phyloP scores from a whole-genome alignment of 139 green algal species.

The Limnomonas spitsbergensis region DNA sequence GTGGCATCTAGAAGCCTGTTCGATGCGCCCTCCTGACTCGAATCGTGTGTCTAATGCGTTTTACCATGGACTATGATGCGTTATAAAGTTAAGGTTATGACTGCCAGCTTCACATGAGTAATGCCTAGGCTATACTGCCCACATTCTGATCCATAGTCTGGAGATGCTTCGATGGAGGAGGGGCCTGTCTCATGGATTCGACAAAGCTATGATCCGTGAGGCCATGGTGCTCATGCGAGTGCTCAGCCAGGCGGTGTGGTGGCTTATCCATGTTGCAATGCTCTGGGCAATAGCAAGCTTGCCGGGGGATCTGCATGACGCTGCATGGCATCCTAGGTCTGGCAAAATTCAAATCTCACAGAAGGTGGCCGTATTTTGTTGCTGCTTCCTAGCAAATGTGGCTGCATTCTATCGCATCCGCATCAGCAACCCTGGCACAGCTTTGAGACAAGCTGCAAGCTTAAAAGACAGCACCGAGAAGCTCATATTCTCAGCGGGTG shows the following conservation, averaged over 20 bases:
- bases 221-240: not conserved
- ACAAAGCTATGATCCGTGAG: not conserved
- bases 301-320: not conserved
- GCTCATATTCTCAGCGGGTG: not conserved
- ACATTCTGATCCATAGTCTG: too few species aligned
- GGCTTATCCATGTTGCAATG: not conserved
- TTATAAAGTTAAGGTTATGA: too few species aligned
- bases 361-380: not conserved
- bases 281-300: not conserved
- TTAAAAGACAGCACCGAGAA: not conserved
- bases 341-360: not conserved
- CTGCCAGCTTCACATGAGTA: too few species aligned
- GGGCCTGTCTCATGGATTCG: not conserved
- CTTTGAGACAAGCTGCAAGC: not conserved
- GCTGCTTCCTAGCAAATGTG: not conserved
- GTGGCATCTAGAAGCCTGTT: too few species aligned
- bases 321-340: not conserved
- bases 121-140: too few species aligned
- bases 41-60: too few species aligned
- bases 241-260: not conserved
- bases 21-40: too few species aligned
- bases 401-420: not conserved
- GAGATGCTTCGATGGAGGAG: not conserved
- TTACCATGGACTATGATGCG: too few species aligned
- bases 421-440: not conserved